Evolutionary conservation across 306 rosid species (phyloP), one percentile per base, ranked within the genome.

Genomic region (Begonia peltatifolia): DNA sequence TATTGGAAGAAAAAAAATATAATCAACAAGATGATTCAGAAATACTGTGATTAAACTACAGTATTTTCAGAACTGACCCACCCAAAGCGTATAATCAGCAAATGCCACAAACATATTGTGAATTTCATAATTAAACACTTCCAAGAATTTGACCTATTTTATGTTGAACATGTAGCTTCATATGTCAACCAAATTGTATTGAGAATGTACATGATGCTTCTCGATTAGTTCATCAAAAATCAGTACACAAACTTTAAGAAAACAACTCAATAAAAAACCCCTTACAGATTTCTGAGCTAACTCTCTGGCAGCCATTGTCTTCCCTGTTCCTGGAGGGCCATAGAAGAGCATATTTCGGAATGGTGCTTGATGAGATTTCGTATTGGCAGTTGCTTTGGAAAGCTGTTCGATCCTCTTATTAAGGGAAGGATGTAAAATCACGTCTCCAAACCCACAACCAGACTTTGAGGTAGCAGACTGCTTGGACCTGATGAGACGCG

Each of bases 311-410:
- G 94, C 99, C 99, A 92, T 83, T 53, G 99, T 92, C 60, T 92
- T 92, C 61, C 99, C 99, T 46, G 99, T 92, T 71, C 99, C 99
- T 14, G 96, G 96, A 77, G 99, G 94, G 14, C 99, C 96, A 71
- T 92, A 92, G 64, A 92, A 92, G 62, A 92, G 86, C 87, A 92
- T 86, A 68, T 92, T 92, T 53, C 99, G 83, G 61, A 86, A 92
- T 6, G 96, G 99, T 42, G 99, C 99, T 64, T 86, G 86, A 72
- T 92, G 99, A 14, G 93, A 77, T 71, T 92, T 92, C 52, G 99
- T 92, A 74, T 92, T 87, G 25, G 94, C 87, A 30, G 99, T 92
- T 67, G 99, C 96, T 41, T 73, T 68, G 51, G 99, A 73, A 60
- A 92, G 71, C 70, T 92, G 99, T 68, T 81, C 76, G 38, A 92